Base-by-base conservation (phyloP, 495 filamentous ascomycete species). In the Penicillium taxi region DNA sequence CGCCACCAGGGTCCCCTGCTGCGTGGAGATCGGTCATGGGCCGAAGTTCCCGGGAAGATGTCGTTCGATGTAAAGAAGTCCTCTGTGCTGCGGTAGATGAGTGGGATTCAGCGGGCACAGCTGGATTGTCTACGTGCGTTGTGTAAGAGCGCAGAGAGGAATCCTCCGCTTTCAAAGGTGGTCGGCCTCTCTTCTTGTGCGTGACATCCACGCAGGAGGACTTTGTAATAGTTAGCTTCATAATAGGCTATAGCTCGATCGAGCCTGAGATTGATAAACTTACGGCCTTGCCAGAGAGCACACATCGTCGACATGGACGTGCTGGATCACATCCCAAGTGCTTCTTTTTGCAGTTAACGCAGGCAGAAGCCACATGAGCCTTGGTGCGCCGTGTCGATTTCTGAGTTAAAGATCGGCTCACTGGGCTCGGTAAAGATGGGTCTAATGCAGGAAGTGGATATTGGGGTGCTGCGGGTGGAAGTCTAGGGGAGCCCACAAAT, bases 301-400 rank as follows among this genome's bases (percentile, higher is more conserved):
- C 69, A 59, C 78, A 82, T 55, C 78, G 59, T 45, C 68, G 63
- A 56, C 78, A 82, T 23, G 78, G 77, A 22, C 77, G 63, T 34
- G 72, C 77, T 32, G 78, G 70, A 52, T 85, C 81, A 54, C 81
- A 86, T 22, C 78, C 80, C 42, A 98, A 67, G 73, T 98, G 91
- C 41, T 93, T 94, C 61, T 81, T 87, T 58, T 96, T 96, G 68
- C 91, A 98, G 52, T 95, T 93, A 38, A 96, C 83, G 57, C 91
- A 98, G 12, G 91, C 91, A 22, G 89, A 95, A 23, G 90, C 86
- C 31, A 98, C 91, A 66, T 98, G 91, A 9, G 86, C 86, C 54
- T 96, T 98, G 6, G 87, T 81, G 49, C 89, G 84, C 45, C 88
- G 75, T 11, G 86, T 84, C 5, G 80, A 67, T 45, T 81, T 85